Evolutionary conservation across 306 rosid genomes (phyloP).

Genomic region (Cajanus cajan): DNA sequence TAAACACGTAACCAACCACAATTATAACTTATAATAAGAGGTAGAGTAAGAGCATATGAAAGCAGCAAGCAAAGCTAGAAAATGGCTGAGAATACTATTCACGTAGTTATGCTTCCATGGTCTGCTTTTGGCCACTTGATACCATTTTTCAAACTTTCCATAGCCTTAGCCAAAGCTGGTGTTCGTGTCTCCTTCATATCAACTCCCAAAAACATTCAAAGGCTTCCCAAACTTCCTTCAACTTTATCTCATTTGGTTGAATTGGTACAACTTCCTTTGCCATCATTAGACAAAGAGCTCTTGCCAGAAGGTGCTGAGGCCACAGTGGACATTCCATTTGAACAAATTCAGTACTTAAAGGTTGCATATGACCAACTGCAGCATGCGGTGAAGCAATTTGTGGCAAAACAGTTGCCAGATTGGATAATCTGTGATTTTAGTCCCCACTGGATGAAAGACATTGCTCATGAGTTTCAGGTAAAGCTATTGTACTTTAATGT

Average conservation of each 20-base stretch:
- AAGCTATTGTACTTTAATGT: not conserved
- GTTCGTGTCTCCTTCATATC: slow-evolving; percentile 28
- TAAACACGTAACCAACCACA: no score
- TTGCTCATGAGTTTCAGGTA: slow-evolving; percentile 15
- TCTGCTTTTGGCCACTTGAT: slow-evolving; percentile 40
- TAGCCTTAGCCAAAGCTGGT: slow-evolving; percentile 39
- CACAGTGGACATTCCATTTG: slow-evolving; percentile 21
- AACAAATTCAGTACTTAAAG: not conserved
- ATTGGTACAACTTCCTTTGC: slow-evolving; percentile 28
- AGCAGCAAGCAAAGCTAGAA: slow-evolving; percentile 26
- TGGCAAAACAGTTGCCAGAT: slow-evolving; percentile 19
- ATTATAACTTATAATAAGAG: no score
- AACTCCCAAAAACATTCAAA: slow-evolving; percentile 36
- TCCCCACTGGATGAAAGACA: not conserved
- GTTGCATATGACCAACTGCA: slow-evolving; percentile 20
- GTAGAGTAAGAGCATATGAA: no score
- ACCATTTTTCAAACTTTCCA: slow-evolving; percentile 34
- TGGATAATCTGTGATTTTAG: slow-evolving; percentile 29
- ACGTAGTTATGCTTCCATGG: slow-evolving; percentile 38
- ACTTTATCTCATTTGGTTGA: slow-evolving; percentile 6
- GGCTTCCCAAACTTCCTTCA: slow-evolving; percentile 36
- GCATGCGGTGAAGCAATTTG: not conserved
- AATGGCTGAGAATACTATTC: slow-evolving; percentile 26
- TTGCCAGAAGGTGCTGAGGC: slow-evolving; percentile 40
- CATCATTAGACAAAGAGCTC: not conserved